Base-by-base conservation (phyloP, 2,329 filamentous ascomycete species). In the Pseudopithomyces chartarum region DNA sequence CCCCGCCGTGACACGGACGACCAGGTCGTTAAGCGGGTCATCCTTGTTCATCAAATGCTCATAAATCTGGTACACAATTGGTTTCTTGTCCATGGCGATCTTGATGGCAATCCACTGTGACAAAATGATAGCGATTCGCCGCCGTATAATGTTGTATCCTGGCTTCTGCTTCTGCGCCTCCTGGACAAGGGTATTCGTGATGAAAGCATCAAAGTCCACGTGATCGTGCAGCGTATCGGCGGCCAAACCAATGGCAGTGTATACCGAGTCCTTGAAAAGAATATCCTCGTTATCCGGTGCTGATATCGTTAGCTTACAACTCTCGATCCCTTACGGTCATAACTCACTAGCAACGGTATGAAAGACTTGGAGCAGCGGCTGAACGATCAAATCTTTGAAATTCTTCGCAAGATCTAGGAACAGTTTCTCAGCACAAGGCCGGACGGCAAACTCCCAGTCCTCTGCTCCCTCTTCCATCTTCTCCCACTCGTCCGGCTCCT, bases 401-500 rank as follows among this genome's bases (percentile, higher is more conserved):
- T 96, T 89, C 59, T 91, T 90, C 58, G 97, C 86, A 17, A 99
- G 85, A 67, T 97, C 93, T 64, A 97, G 83, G 76, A 98, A 97
- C 13, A 99, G 82, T 75, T 93, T 96, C 76, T 99, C 95, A 0
- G 95, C 89, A 71, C 94, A 98, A 2, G 93, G 91, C 32, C 94
- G 87, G 52, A 98, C 89, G 56, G 94, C 91, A 80, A 93, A 97
- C 69, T 98, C 92, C 84, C 90, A 98, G 57, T 75, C 74, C 64
- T 92, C 90, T 34, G 90, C 88, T 58, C 89, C 90, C 68, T 96
- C 92, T 79, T 97, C 92, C 67, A 89, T 87, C 62, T 90, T 88
- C 74, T 97, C 94, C 93, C 95, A 99, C 52, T 96, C 92, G 73
- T 99, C 92, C 0, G 94, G 92, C 56, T 97, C 92, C 69, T 96